Conservation (phyloP, 345 rosid species). For the Streptanthus diversifolius region DNA sequence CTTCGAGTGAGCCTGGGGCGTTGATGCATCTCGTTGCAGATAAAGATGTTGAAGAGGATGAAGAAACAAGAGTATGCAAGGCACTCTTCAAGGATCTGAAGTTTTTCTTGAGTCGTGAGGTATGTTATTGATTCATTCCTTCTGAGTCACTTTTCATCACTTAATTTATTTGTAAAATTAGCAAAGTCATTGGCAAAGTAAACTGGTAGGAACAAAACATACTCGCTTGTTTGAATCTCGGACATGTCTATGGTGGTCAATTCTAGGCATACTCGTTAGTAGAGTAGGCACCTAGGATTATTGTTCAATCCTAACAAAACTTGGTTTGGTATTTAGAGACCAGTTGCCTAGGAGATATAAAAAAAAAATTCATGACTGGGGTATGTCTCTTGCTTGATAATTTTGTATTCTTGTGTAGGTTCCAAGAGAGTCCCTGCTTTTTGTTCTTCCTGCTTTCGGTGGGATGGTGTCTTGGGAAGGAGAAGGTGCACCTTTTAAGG, state of each 20-base stretch:
- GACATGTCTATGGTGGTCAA: neutral
- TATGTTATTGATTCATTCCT: constrained; percentile 17
- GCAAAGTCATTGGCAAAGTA: neutral
- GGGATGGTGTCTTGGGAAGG: constrained; percentile 97
- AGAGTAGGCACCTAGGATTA: neutral
- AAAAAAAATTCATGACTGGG: neutral
- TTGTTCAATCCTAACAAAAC: neutral
- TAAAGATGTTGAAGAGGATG: constrained; percentile 82
- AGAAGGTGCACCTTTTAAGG: constrained; percentile 78
- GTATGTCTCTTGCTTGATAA: neutral
- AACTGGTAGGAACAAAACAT: neutral
- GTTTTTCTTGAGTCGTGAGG: constrained; percentile 95
- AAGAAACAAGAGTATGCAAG: constrained; percentile 76
- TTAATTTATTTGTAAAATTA: neutral
- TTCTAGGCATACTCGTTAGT: neutral
- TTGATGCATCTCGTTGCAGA: constrained; percentile 81
- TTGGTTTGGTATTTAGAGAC: neutral
- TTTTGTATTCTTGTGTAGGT: constrained; percentile 46
- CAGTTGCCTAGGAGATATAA: neutral
- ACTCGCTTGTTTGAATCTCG: neutral
- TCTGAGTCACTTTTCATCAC: neutral
- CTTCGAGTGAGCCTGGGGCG: constrained; percentile 89
- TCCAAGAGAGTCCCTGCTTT: constrained; percentile 89
- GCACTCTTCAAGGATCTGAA: constrained; percentile 66
- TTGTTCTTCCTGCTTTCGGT: constrained; percentile 91